A percentile compares a stretch with the other conserved stretches of the same genome.
These are phyloP conservation scores for Entonaema liquescens DNA, from an alignment of 495 filamentous ascomycete genomes.

Conservation along the genomic window DNA sequence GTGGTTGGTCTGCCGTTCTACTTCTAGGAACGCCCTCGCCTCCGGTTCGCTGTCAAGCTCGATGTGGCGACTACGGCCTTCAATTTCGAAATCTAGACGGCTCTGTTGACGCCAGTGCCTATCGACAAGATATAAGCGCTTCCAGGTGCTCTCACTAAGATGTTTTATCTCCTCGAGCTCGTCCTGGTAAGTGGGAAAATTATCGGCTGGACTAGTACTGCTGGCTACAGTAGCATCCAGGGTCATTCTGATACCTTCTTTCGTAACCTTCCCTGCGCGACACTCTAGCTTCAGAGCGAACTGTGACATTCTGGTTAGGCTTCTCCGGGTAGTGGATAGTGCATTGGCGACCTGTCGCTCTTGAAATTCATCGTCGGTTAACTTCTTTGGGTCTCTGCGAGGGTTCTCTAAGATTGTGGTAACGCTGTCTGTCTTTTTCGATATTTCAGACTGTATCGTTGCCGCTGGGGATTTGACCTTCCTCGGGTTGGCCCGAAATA, in stretches of 20 bases:
- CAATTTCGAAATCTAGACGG: neutral
- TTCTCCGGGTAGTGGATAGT: constrained; percentile 26
- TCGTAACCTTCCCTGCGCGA: constrained; percentile 40
- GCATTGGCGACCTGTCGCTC: constrained; percentile 30
- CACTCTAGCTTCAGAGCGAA: constrained; percentile 43
- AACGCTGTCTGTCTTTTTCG: neutral
- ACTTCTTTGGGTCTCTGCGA: neutral
- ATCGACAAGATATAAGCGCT: constrained; percentile 41
- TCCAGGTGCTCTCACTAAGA: constrained; percentile 30
- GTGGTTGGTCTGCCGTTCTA: constrained; percentile 23
- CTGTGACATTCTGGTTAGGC: constrained; percentile 40
- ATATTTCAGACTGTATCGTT: neutral
- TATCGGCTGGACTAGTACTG: constrained; percentile 5
- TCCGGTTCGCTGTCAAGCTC: constrained; percentile 25
- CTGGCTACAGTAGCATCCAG: constrained; percentile 40
- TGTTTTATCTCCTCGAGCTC: constrained; percentile 38
- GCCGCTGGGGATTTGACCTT: neutral
- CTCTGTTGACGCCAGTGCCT: constrained; percentile 30
- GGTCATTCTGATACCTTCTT: constrained; percentile 40
- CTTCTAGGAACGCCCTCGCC: constrained; percentile 25
- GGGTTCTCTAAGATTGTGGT: neutral
- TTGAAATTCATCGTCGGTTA: constrained; percentile 24
- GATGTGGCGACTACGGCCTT: constrained; percentile 17
- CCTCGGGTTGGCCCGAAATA: neutral
- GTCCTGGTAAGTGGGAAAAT: neutral